A percentile compares a stretch with the other conserved stretches of the same genome.
Conservation (phyloP, 495 filamentous ascomycete genomes). For the Annulohypoxylon bovei region DNA sequence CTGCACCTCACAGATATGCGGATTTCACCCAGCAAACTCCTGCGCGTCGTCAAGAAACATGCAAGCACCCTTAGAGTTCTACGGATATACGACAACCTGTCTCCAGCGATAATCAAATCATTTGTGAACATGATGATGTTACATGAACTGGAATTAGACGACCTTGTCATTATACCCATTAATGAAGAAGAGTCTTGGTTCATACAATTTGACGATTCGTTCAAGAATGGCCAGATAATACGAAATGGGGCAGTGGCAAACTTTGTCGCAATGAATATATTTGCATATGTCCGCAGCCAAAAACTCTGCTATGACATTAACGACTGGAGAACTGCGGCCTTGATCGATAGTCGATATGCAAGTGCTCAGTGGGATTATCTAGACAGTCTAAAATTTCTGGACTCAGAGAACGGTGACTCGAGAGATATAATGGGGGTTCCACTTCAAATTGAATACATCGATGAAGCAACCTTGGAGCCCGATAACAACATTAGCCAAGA, state of each 20-base stretch:
- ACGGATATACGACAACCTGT: not conserved
- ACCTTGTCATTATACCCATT: slow-evolving; percentile 1
- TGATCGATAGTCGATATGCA: not conserved
- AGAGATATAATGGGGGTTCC: not conserved
- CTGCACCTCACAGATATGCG: not conserved
- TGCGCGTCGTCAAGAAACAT: not conserved
- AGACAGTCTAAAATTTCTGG: not conserved
- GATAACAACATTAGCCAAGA: not conserved
- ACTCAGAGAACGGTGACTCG: not conserved
- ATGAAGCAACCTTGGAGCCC: too few relatives aligned
- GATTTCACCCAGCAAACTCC: not conserved
- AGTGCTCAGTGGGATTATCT: not conserved
- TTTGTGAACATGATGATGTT: not conserved
- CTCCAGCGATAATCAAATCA: not conserved
- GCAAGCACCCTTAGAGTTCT: not conserved
- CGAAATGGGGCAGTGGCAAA: not conserved
- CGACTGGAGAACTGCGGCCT: not conserved
- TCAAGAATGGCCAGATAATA: not conserved
- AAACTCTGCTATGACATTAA: not conserved
- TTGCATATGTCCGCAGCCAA: not conserved
- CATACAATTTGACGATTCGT: not conserved
- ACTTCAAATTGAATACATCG: not conserved
- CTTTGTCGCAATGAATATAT: not conserved
- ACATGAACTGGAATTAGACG: not conserved
- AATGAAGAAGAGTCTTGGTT: not conserved